A percentile compares a stretch with the other conserved stretches of the same genome.
Evolutionary conservation across 805 yeast species (phyloP).

Genomic region (Hanseniaspora singularis): DNA sequence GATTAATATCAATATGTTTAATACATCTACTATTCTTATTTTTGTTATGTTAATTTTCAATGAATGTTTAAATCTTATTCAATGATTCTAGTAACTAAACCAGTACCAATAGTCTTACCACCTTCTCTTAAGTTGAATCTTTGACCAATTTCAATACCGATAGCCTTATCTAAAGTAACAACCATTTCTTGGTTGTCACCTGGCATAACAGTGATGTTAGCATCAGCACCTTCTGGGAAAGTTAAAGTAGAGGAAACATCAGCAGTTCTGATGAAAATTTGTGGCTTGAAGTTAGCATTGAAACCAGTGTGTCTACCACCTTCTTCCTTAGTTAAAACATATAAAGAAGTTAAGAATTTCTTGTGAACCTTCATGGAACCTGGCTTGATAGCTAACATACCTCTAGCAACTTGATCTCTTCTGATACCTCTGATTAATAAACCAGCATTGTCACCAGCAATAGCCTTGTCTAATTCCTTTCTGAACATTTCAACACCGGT

Average conservation of each 20-base stretch:
- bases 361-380: conserved; percentile 85
- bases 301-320: conserved; percentile 99
- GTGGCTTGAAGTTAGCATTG: conserved; percentile 96
- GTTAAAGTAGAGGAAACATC: conserved; percentile 83
- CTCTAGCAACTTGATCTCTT: conserved; percentile 93
- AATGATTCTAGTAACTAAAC: conserved; percentile 84
- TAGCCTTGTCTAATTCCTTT: conserved; percentile 93
- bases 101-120: conserved; percentile 98
- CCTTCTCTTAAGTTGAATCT: conserved; percentile 99
- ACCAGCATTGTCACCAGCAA: conserved; percentile 99
- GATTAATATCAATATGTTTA: no score
- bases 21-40: no score
- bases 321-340: conserved; percentile 88
- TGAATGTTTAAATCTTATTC: no score
- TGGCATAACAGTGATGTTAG: conserved; percentile 84
- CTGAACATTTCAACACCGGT: conserved; percentile 99
- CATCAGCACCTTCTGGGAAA: conserved; percentile 72
- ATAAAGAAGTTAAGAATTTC: conserved; percentile 85
- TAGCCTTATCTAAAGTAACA: conserved; percentile 77
- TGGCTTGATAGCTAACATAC: conserved; percentile 94
- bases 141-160: conserved; percentile 91
- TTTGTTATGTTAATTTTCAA: no score
- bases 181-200: conserved; percentile 98
- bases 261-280: conserved; percentile 90
- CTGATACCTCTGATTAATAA: conserved; percentile 93